Base-by-base conservation (phyloP, 1,284 basidiomycete species). In the Austroboletus niveus region DNA sequence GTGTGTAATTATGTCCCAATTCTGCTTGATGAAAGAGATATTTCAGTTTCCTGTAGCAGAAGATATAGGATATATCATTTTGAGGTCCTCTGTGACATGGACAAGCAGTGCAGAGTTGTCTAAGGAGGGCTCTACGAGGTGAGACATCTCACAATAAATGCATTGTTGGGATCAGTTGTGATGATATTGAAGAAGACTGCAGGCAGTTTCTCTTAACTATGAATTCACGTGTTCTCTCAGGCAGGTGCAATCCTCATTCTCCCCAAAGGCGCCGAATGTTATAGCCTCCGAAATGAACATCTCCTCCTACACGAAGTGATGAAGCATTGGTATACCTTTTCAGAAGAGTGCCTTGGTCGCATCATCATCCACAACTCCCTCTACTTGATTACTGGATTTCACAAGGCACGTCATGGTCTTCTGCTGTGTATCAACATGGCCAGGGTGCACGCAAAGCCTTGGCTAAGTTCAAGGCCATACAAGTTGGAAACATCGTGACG, bases 221-320 rank as follows among this genome's bases (percentile, higher is more conserved):
- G 65, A 62, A 41, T 5, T n/a, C 4, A 34, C 27, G 47, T 47
- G 43, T 12, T 45, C 36, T 47, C 12, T 60, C 1, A 45, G n/a
- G 63, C 60, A 42, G 63, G 63, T 2, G 65, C 57, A 1, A 24
- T 60, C 7, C 65, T 64, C 15, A 29, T 66, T 27, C 61, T 68
- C 8, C 38, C 38, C 20, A 20, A 39, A 20, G 38, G 38, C 17
- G 38, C 38, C 2, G 38, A 39, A 17, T 4, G 38, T 17, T 20
- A 39, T 20, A 20, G 22, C 20, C 5, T 39, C 6, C 38, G 38
- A 22, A 8, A 39, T 7, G 17, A 17, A 2, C 38, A 17, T 10
- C 38, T 20, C 7, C 4, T 39, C 22, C 20, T 17, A 39, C 45
- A 54, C 8, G 30, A 47, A 20, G 61, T 56, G 8, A 51, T 49